Percentiles rank a stretch among this genome's conserved stretches.
Evolutionary conservation across 352 stramenopile species (phyloP).

Genomic region (Pythium apleroticum): DNA sequence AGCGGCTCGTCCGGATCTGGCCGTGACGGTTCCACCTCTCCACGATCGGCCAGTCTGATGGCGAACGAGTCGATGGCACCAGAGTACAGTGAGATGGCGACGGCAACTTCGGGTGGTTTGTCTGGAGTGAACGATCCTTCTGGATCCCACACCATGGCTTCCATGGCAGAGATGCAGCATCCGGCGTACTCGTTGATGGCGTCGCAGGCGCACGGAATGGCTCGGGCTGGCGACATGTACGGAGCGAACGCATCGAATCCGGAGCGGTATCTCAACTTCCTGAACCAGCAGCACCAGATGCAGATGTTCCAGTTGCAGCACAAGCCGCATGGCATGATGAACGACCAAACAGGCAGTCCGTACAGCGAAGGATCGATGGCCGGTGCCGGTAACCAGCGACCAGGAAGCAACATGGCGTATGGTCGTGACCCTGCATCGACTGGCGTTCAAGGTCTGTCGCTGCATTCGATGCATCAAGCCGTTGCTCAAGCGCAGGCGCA

Average conservation of each 20-base stretch:
- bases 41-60: conserved; percentile 14
- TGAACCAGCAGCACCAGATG: conserved; percentile 87
- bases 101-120: conserved; percentile 12
- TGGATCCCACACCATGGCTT: conserved; percentile 4
- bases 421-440: conserved; percentile 32
- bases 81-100: conserved; percentile 24
- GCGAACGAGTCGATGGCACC: conserved; percentile 18
- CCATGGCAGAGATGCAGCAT: conserved; percentile 17
- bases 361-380: conserved; percentile 60
- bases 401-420: conserved; percentile 9
- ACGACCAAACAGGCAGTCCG: conserved; percentile 35
- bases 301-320: conserved; percentile 87
- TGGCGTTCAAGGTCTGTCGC: conserved; percentile 33
- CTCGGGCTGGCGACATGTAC: conserved; percentile 42
- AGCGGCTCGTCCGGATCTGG: conserved; percentile 6
- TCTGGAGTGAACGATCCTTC: conserved; percentile 5
- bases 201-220: conserved; percentile 27
- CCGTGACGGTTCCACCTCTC: conserved; percentile 6
- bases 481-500: conserved; percentile 29
- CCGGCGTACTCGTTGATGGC: conserved; percentile 38
- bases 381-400: background rate
- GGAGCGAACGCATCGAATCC: conserved; percentile 44
- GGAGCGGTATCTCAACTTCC: conserved; percentile 79
- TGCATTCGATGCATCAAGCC: conserved; percentile 66
- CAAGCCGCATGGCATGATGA: conserved; percentile 39